Base-by-base conservation (phyloP, 768 basidiomycete genomes). In the Sporobolomyces roseus region DNA sequence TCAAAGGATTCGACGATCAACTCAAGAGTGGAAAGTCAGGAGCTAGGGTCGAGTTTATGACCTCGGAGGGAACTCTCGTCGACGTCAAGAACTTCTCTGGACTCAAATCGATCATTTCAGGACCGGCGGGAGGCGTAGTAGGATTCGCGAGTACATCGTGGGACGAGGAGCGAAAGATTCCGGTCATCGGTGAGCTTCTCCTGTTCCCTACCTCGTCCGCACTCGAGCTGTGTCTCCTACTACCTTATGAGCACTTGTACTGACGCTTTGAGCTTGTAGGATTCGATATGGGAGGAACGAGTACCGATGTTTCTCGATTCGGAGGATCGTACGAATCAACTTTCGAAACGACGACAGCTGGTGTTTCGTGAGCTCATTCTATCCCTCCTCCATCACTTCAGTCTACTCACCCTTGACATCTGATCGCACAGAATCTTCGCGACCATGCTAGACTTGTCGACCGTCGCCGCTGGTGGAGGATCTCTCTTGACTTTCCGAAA, bases 311-410 rank as follows among this genome's bases (percentile, higher is more conserved):
- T 4, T 94, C 92, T 9, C 85, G 94, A 38, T 97, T 88, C 77
- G 88, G 89, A 23, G 94, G 93, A 0, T 83, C 88, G 36, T 93
- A 92, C 76, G 93, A 97, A 77, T 83, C 91, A 23, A 91, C 94
- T 3, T 94, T 92, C 75, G 93, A 97, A 78, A 93, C 93, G 0
- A 94, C 93, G 0, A 97, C 93, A 0, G 93, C 93, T 0, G 91
- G 93, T 1, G 88, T 96, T 25, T 89, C 89, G n/a, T n/a, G n/a
- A n/a, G n/a, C n/a, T n/a, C n/a, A n/a, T n/a, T n/a, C n/a, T n/a
- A n/a, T n/a, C n/a, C n/a, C n/a, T n/a, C n/a, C n/a, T n/a, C n/a
- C n/a, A n/a, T n/a, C n/a, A n/a, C n/a, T n/a, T n/a, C n/a, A n/a
- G n/a, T n/a, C n/a, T n/a, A n/a, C n/a, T n/a, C n/a, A n/a, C n/a